phyloP scores from a whole-genome alignment of 768 basidiomycete genomes.

The Wakefieldia striispora region DNA sequence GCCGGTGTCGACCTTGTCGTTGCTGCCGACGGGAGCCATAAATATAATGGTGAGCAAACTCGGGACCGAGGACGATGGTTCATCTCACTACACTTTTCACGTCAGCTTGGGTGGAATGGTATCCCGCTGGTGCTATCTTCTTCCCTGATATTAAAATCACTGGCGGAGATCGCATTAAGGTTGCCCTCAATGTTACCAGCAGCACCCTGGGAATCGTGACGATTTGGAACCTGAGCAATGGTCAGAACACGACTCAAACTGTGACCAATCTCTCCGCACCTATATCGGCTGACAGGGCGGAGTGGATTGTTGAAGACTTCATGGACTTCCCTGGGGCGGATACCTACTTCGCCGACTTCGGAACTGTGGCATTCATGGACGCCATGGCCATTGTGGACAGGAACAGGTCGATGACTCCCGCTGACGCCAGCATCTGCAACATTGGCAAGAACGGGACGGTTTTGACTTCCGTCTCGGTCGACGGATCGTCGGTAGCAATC shows the following conservation, averaged over 20 bases:
- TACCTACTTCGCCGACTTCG: neutral
- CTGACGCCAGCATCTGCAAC: neutral
- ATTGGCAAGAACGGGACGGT: neutral
- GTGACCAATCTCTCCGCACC: neutral
- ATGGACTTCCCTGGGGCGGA: neutral
- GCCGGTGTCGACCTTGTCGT: slow-evolving; percentile 3
- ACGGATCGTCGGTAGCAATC: neutral
- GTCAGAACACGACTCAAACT: neutral
- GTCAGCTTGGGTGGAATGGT: slow-evolving; percentile 8
- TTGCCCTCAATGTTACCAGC: neutral
- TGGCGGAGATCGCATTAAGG: neutral
- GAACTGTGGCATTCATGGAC: neutral
- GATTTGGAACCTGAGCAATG: neutral
- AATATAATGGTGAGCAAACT: neutral
- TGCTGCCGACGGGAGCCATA: too few species aligned
- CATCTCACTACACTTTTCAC: neutral
- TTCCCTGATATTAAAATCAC: neutral
- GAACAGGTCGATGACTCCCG: neutral
- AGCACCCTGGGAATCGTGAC: neutral
- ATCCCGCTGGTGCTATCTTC: neutral
- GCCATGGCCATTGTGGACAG: neutral
- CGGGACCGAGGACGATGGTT: neutral
- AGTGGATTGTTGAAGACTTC: slow-evolving; percentile 5
- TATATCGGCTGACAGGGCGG: neutral
- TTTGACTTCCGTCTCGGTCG: neutral